Evolutionary conservation across 1,139 yeast genomes (phyloP).

Genomic region (Lodderomyces oxycetoniae): DNA sequence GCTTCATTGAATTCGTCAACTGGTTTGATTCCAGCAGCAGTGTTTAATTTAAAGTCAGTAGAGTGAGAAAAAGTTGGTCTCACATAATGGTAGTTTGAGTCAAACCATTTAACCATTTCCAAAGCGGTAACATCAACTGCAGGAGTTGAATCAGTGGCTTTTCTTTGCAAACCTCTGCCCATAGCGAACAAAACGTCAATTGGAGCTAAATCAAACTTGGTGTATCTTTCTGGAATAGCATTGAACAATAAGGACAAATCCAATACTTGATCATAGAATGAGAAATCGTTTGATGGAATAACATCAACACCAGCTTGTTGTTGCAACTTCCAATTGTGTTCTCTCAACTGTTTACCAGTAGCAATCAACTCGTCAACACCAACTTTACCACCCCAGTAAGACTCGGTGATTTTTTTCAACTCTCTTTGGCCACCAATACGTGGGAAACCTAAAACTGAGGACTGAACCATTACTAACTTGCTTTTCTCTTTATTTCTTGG

Average conservation of each 20-base stretch:
- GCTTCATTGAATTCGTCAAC: slow-evolving; percentile 98
- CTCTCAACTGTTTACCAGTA: slow-evolving; percentile 94
- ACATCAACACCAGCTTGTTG: slow-evolving; percentile 95
- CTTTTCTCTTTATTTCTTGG: too few species aligned
- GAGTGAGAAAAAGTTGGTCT: slow-evolving; percentile 98
- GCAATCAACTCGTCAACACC: slow-evolving; percentile 80
- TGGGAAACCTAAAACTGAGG: slow-evolving; percentile 98
- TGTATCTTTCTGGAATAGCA: slow-evolving; percentile 94
- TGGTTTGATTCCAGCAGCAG: slow-evolving; percentile 76
- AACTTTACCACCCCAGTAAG: slow-evolving; percentile 97
- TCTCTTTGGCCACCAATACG: slow-evolving; percentile 99
- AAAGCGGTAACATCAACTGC: slow-evolving; percentile 98
- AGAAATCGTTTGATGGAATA: slow-evolving; percentile 97
- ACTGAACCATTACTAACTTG: slow-evolving; percentile 79
- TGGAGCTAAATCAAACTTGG: slow-evolving; percentile 83
- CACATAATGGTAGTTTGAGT: slow-evolving; percentile 98
- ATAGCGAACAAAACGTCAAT: slow-evolving; percentile 94
- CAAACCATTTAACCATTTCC: slow-evolving; percentile 99
- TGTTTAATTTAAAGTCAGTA: slow-evolving; percentile 89
- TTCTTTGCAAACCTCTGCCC: slow-evolving; percentile 99
- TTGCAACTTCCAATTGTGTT: slow-evolving; percentile 96
- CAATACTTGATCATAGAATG: slow-evolving; percentile 94
- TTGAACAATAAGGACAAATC: slow-evolving; percentile 91
- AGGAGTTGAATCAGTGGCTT: slow-evolving; percentile 79
- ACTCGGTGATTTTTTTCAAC: slow-evolving; percentile 96